Evolutionary conservation across 140 eudicot genomes (phyloP), one percentile per base, ranked within the genome.

Genomic region (Ambrosia hybrid): DNA sequence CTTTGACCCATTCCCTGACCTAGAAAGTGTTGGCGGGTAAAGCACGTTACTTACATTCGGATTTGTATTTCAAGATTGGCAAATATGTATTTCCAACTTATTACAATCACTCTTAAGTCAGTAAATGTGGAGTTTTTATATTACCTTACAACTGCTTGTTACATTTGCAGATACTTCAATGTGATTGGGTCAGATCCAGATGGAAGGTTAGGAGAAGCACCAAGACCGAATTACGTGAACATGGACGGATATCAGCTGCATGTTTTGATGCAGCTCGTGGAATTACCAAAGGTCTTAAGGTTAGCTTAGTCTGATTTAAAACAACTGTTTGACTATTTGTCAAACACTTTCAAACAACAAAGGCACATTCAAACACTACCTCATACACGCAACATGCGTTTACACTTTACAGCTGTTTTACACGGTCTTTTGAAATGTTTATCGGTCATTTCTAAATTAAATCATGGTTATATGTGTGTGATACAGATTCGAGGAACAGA

Each of bases 241-340:
- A 94, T 16, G 97, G 99, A 61, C 84, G 99, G 49, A 90, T 94
- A 68, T 94, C 99, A 4, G 95, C 87, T 73, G 99, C 99, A 57
- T 94, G 99, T 76, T 94, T 90, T 60, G 99, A 94, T 76, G 99
- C 99, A 8, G 99, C 99, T 74, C 99, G 99, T 55, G 99, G 97
- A 38, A 86, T 94, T 65, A 88, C 82, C 70, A 81, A 86, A 13
- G 99, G 97, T 6, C 96, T 94, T 70, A 90, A 88, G 97, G 99
- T 93, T 68, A 6, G 48, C 49, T 73, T 14, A 36, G 5, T 53
- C 17, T 37, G 17, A 78, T 57, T 11, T 45, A 21, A n/a, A n/a
- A n/a, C n/a, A n/a, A n/a, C n/a, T n/a, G n/a, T n/a, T n/a, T n/a
- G 26, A 21, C 26, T 21, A 21, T 21, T 21, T 21, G 26, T 21